These are phyloP conservation scores for Porpolomopsis calyptriformis DNA, from an alignment of 768 basidiomycete genomes.

Conservation along the genomic window DNA sequence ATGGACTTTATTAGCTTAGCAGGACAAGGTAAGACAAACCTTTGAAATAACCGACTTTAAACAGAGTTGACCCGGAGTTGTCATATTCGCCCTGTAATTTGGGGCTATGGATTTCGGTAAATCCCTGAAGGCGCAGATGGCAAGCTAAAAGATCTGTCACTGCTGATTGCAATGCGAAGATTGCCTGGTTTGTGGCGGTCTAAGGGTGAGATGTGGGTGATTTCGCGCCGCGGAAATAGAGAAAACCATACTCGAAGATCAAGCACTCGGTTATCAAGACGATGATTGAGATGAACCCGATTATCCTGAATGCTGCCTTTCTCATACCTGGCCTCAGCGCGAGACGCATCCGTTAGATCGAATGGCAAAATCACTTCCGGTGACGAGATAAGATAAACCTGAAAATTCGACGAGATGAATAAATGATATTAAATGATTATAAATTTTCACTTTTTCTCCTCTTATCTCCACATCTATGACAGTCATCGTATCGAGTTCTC, in stretches of 20 bases:
- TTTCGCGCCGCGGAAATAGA: neutral
- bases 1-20: too few relatives aligned
- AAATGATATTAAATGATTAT: neutral
- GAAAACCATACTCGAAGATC: slow-evolving; percentile 78
- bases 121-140: slow-evolving; percentile 61
- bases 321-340: slow-evolving; percentile 66
- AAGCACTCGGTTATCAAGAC: slow-evolving; percentile 87
- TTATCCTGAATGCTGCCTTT: slow-evolving; percentile 55
- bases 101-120: slow-evolving; percentile 94
- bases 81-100: slow-evolving; percentile 96
- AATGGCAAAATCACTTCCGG: slow-evolving; percentile 79
- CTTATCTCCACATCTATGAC: slow-evolving; percentile 83
- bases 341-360: slow-evolving; percentile 83
- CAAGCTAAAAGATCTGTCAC: slow-evolving; percentile 83
- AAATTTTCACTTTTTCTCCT: slow-evolving; percentile 56
- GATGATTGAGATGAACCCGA: slow-evolving; percentile 82
- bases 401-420: neutral
- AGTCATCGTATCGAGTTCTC: slow-evolving; percentile 84
- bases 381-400: slow-evolving; percentile 78
- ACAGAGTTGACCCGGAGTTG: slow-evolving; percentile 93
- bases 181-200: slow-evolving; percentile 93
- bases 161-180: slow-evolving; percentile 83
- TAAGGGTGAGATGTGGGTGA: slow-evolving; percentile 19
- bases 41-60: slow-evolving; percentile 98
- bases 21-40: slow-evolving; percentile 45